Evolutionary conservation across 163 green algal genomes (phyloP).

Genomic region (Chlamydomonas reinhardtii): DNA sequence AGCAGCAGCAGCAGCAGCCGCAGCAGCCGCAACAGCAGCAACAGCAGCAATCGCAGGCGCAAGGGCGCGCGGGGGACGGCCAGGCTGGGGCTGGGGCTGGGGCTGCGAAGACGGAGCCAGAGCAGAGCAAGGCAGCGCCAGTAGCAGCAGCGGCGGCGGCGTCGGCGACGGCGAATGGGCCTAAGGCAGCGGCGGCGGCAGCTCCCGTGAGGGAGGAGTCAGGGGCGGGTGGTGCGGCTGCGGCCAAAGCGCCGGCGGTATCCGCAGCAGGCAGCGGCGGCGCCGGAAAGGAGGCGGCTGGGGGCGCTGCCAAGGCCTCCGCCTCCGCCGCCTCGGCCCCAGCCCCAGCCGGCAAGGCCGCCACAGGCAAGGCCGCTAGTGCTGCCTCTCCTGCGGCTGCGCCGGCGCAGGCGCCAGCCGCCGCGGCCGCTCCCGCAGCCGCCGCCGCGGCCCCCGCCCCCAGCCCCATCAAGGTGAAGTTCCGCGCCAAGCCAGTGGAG

Average conservation of each 20-base stretch:
- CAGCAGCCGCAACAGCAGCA: neutral
- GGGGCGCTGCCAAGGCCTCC: neutral
- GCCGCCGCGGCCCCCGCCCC: neutral
- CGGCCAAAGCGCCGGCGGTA: too few species aligned
- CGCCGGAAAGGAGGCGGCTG: neutral
- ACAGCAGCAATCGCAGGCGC: neutral
- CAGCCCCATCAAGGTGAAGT: conserved; percentile 46
- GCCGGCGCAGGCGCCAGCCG: neutral
- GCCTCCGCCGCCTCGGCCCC: neutral
- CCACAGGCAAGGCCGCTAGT: neutral
- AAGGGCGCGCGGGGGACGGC: neutral
- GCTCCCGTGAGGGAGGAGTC: neutral
- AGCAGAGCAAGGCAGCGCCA: neutral
- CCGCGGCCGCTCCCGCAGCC: neutral
- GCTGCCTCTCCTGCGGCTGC: too few species aligned
- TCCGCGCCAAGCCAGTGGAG: conserved; percentile 19
- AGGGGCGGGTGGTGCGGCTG: neutral
- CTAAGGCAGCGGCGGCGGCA: neutral
- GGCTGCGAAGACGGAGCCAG: too few species aligned
- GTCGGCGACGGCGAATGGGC: neutral
- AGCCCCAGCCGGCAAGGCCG: neutral
- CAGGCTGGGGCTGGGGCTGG: too few species aligned
- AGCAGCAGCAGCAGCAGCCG: neutral
- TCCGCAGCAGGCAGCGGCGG: neutral
- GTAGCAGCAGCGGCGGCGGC: neutral